These are phyloP conservation scores for Phytopythium cucurbitacearum DNA, from an alignment of 352 stramenopile species.

Conservation along the genomic window DNA sequence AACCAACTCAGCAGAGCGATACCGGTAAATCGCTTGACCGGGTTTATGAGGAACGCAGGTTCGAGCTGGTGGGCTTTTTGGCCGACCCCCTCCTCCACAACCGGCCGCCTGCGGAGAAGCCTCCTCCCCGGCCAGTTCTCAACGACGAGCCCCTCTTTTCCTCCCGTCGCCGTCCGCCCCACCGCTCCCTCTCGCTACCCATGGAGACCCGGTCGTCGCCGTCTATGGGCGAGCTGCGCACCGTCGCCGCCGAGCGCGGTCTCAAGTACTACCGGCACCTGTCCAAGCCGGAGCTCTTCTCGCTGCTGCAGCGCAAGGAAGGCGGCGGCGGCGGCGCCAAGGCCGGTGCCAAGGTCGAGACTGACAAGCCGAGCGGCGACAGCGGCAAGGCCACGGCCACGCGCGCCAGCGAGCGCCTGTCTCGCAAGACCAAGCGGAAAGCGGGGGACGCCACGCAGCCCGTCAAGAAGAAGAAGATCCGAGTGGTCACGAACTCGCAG, in stretches of 20 bases:
- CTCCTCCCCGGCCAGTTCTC: not conserved
- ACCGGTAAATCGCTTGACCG: too few species aligned
- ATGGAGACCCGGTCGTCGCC: conserved; percentile 85
- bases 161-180: not conserved
- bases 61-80: too few species aligned
- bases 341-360: not conserved
- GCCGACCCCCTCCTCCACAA: conserved; percentile 15
- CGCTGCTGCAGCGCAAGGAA: conserved; percentile 72
- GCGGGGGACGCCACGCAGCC: conserved; percentile 14
- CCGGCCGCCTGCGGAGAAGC: conserved; percentile 13
- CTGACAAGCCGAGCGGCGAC: conserved; percentile 4
- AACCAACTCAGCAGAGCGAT: too few species aligned
- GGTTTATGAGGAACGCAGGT: too few species aligned
- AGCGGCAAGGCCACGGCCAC: conserved; percentile 22
- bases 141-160: not conserved
- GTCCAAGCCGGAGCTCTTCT: conserved; percentile 77
- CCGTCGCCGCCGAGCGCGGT: conserved; percentile 60
- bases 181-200: not conserved
- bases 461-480: conserved; percentile 39
- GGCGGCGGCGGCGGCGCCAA: conserved; percentile 31
- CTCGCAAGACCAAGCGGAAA: conserved; percentile 51
- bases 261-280: conserved; percentile 84
- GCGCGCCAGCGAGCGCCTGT: conserved; percentile 53
- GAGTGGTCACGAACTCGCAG: conserved; percentile 65
- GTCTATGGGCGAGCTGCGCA: conserved; percentile 74